Conservation (phyloP, 202 grass and related monocot species). For the Cymbopogon flexuosus region DNA sequence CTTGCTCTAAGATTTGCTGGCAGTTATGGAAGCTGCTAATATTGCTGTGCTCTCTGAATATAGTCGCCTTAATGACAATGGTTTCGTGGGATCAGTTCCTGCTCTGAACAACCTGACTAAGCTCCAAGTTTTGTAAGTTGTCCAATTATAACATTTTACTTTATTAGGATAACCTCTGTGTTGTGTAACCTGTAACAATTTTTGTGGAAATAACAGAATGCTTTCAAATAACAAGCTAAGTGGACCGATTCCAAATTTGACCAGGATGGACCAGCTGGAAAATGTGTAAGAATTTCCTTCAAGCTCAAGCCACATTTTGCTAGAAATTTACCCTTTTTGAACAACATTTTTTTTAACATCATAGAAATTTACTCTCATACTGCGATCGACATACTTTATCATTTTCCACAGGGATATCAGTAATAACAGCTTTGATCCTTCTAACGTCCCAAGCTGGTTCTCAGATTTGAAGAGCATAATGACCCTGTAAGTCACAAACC, state of each 20-base stretch:
- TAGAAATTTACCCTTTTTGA: not conserved
- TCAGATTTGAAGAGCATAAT: conserved; percentile 25
- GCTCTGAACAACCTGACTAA: conserved; percentile 45
- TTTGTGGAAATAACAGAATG: conserved; percentile 41
- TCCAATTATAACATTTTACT: not conserved
- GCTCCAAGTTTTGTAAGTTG: conserved; percentile 61
- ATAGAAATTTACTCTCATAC: not conserved
- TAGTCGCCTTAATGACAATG: conserved; percentile 65
- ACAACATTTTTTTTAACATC: too few species aligned
- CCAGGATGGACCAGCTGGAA: conserved; percentile 24
- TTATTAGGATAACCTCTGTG: not conserved
- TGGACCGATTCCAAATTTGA: conserved; percentile 66
- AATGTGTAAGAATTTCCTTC: conserved; percentile 59
- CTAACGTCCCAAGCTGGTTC: conserved; percentile 61
- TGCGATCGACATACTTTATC: conserved; percentile 5
- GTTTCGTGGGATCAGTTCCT: conserved; percentile 42
- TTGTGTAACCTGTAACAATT: not conserved
- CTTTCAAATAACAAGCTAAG: conserved; percentile 56
- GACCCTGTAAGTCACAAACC: conserved; percentile 47
- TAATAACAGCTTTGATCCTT: conserved; percentile 60
- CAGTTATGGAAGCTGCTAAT: conserved; percentile 25
- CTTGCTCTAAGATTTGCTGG: not conserved
- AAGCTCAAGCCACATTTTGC: not conserved
- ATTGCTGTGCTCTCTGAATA: conserved; percentile 6
- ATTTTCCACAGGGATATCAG: conserved; percentile 61